Evolutionary conservation across 345 rosid species (phyloP).

Genomic region (Lepidium didymum): DNA sequence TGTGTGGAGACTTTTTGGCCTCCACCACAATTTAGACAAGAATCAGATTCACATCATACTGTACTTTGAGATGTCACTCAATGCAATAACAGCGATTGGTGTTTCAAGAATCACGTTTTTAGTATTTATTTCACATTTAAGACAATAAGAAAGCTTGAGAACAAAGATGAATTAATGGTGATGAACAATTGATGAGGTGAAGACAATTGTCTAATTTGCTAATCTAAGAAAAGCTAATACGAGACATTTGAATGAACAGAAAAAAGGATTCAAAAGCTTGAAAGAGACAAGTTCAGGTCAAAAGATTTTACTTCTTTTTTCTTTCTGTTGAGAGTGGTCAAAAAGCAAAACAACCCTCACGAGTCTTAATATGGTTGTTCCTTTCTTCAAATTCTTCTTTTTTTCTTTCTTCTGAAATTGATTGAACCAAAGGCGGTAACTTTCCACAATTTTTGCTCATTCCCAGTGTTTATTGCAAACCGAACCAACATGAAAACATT

Average conservation of each 20-base stretch:
- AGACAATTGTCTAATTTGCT: background rate
- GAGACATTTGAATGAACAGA: background rate
- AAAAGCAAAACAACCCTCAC: slow-evolving; percentile 19
- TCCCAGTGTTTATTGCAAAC: slow-evolving; percentile 13
- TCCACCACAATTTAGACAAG: slow-evolving; percentile 22
- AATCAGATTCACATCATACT: slow-evolving; percentile 18
- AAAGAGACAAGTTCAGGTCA: slow-evolving; percentile 16
- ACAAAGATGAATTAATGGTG: background rate
- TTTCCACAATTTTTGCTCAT: slow-evolving; percentile 18
- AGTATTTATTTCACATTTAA: background rate
- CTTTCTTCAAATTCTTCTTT: slow-evolving; percentile 9
- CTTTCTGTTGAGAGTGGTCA: slow-evolving; percentile 10
- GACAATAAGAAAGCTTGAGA: background rate
- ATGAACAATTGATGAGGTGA: background rate
- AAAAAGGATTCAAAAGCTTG: slow-evolving; percentile 8
- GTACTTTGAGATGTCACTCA: slow-evolving; percentile 20
- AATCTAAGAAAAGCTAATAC: background rate
- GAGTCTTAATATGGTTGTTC: background rate
- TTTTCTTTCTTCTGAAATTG: background rate
- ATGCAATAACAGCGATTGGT: slow-evolving; percentile 7
- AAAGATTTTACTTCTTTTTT: slow-evolving; percentile 12
- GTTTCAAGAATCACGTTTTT: background rate
- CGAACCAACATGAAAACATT: slow-evolving; percentile 1
- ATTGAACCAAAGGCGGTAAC: slow-evolving; percentile 10
- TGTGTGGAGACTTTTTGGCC: slow-evolving; percentile 8